A percentile compares a stretch with the other conserved stretches of the same genome.
Conservation (phyloP, 305 asterid species). For the Caryopteris hybrid region DNA sequence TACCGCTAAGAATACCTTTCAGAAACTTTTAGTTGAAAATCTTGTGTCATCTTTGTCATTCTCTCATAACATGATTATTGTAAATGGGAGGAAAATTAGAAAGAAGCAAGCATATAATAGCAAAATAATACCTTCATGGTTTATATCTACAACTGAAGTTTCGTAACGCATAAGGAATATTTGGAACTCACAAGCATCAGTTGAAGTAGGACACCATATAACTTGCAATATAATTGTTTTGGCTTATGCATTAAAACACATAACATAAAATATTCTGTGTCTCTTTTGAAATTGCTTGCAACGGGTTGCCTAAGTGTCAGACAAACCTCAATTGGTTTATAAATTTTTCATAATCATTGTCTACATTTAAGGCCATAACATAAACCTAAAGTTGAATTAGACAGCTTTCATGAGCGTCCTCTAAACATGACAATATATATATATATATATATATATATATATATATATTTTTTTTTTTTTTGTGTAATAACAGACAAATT, state of each 20-base stretch:
- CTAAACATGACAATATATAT: background rate
- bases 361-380: conserved; percentile 3
- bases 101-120: background rate
- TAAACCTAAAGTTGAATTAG: background rate
- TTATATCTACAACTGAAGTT: background rate
- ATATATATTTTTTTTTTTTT: too few relatives aligned
- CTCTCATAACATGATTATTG: background rate
- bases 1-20: background rate
- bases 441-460: too few relatives aligned
- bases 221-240: background rate
- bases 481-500: too few relatives aligned
- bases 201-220: conserved; percentile 5
- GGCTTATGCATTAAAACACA: conserved; percentile 10
- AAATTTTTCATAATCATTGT: too few relatives aligned
- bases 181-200: background rate
- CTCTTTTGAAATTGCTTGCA: conserved; percentile 6
- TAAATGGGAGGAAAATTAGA: background rate
- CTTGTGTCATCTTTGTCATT: conserved; percentile 4
- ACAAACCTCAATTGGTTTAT: conserved; percentile 12
- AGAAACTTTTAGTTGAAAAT: background rate
- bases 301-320: background rate
- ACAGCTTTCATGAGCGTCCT: background rate
- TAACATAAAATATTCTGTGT: background rate
- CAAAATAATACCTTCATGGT: background rate
- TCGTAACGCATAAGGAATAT: conserved; percentile 2